Evolutionary conservation across 225 moss, liverwort and hornwort species (phyloP).

Genomic region (Climacium dendroides): DNA sequence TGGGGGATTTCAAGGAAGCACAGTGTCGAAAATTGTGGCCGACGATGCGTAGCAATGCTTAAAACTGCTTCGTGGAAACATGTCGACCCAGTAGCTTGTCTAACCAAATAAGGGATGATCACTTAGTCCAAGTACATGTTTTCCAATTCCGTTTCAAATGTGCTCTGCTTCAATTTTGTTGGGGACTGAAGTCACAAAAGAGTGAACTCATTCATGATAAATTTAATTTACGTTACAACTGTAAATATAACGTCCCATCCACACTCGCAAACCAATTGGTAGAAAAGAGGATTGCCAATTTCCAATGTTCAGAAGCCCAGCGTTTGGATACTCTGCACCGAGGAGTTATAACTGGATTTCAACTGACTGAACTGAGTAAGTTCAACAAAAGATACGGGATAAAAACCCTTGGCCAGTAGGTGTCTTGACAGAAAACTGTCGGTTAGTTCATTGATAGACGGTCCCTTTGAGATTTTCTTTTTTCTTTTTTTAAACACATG

Average conservation of each 20-base stretch:
- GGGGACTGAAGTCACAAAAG: neutral
- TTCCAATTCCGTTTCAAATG: neutral
- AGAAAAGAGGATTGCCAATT: neutral
- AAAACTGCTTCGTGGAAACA: neutral
- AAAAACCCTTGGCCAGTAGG: neutral
- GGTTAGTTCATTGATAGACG: neutral
- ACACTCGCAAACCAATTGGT: neutral
- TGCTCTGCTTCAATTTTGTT: neutral
- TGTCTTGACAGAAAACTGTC: neutral
- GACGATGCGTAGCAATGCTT: neutral
- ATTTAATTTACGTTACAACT: neutral
- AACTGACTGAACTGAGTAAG: neutral
- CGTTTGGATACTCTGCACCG: rapidly evolving
- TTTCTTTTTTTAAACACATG: no score
- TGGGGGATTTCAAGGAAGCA: neutral
- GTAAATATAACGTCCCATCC: neutral
- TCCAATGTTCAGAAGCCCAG: neutral
- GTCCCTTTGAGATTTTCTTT: no score
- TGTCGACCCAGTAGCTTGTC: neutral
- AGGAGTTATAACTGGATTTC: neutral
- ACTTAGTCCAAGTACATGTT: neutral
- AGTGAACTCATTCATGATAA: neutral
- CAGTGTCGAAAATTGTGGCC: neutral
- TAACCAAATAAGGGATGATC: neutral
- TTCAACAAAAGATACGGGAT: neutral